Percentiles rank a stretch among this genome's conserved stretches.
Conservation (phyloP, 2,329 filamentous ascomycete genomes). For the Chalara sp. region DNA sequence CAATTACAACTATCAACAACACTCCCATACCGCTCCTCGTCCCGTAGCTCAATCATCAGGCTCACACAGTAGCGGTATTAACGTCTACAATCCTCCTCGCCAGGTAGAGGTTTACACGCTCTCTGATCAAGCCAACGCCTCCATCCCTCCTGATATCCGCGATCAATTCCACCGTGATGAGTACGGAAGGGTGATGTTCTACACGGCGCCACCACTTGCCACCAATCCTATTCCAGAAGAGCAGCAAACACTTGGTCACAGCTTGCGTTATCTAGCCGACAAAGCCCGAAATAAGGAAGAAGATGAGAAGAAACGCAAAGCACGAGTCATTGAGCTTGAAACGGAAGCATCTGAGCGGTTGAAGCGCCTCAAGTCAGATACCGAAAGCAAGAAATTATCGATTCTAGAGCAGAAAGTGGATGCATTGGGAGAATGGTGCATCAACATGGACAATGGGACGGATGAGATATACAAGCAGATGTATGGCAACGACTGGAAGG, state of each 20-base stretch:
- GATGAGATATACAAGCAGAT: slow-evolving; percentile 22
- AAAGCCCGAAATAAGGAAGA: slow-evolving; percentile 33
- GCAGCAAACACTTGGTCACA: slow-evolving; percentile 35
- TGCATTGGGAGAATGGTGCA: slow-evolving; percentile 13
- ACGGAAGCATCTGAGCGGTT: slow-evolving; percentile 19
- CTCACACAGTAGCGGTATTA: slow-evolving; percentile 14
- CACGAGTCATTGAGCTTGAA: slow-evolving; percentile 19
- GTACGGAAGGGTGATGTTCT: slow-evolving; percentile 59
- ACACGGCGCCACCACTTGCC: slow-evolving; percentile 57
- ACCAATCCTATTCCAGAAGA: slow-evolving; percentile 19
- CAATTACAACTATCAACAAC: slow-evolving; percentile 20
- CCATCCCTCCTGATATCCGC: slow-evolving; percentile 58
- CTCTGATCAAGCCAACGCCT: slow-evolving; percentile 54
- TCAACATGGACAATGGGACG: slow-evolving; percentile 20
- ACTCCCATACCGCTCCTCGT: slow-evolving; percentile 11
- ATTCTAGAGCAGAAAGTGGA: slow-evolving; percentile 15
- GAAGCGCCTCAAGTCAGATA: slow-evolving; percentile 17
- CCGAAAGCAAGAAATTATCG: slow-evolving; percentile 7
- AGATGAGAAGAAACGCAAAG: slow-evolving; percentile 24
- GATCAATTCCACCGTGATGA: slow-evolving; percentile 61
- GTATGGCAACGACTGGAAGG: slow-evolving; percentile 22
- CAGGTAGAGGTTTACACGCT: slow-evolving; percentile 58
- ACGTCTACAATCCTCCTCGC: slow-evolving; percentile 51
- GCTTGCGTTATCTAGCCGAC: slow-evolving; percentile 41
- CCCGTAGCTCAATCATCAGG: slow-evolving; percentile 8